Evolutionary conservation across 352 stramenopile species (phyloP).

Genomic region (Thraustochytrium aureum): DNA sequence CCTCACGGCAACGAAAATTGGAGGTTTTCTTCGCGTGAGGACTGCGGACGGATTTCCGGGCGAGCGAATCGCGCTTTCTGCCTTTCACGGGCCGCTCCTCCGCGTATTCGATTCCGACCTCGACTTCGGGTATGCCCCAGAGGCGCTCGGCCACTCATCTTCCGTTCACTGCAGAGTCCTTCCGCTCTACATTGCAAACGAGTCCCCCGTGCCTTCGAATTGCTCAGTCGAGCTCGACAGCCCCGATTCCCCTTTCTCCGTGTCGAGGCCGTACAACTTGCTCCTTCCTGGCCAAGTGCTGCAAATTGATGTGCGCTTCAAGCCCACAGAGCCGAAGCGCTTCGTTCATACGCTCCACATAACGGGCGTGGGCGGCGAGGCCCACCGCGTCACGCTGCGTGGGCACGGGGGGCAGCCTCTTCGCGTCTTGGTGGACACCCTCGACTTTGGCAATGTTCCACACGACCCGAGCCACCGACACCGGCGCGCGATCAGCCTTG

Average conservation of each 20-base stretch:
- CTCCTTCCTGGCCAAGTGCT: conserved; percentile 15
- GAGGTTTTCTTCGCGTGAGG: conserved; percentile 28
- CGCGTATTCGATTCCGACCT: not conserved
- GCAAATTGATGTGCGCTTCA: conserved; percentile 11
- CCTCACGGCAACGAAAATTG: not conserved
- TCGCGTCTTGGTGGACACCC: not conserved
- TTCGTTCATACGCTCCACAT: conserved; percentile 11
- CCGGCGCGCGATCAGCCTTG: not conserved
- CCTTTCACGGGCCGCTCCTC: conserved; percentile 32
- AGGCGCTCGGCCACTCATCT: not conserved
- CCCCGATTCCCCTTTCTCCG: not conserved
- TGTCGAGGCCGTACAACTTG: not conserved
- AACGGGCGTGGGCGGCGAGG: not conserved
- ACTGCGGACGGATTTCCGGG: not conserved
- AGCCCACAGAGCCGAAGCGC: not conserved
- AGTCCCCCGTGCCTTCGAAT: conserved; percentile 6
- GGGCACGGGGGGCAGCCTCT: conserved; percentile 14
- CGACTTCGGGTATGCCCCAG: conserved; percentile 12
- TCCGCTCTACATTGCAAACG: conserved; percentile 11
- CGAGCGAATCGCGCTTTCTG: conserved; percentile 22
- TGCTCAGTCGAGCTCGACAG: not conserved
- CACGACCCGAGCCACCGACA: not conserved
- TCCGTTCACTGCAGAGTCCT: not conserved
- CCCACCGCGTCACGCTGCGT: not conserved
- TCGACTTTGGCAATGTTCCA: conserved; percentile 20